A percentile compares a stretch with the other conserved stretches of the same genome.
Evolutionary conservation across 1,139 yeast genomes (phyloP).

Genomic region (Sugiyamaella grinbergsii): DNA sequence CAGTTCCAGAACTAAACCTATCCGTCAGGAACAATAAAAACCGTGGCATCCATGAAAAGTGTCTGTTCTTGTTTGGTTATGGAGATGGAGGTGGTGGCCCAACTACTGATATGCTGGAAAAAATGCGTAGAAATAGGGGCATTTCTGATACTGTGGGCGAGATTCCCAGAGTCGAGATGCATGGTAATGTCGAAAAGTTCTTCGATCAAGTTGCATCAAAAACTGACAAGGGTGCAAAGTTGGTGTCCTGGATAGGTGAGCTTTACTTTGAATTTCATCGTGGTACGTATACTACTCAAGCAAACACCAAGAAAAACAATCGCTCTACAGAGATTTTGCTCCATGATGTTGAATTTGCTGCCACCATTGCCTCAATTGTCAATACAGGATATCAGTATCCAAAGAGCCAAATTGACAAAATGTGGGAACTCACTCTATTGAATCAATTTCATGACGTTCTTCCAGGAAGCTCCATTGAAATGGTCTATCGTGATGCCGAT

Average conservation of each 20-base stretch:
- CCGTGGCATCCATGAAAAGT: constrained; percentile 68
- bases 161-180: constrained; percentile 76
- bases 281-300: constrained; percentile 95
- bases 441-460: constrained; percentile 97
- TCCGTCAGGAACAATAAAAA: constrained; percentile 81
- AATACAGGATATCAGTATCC: constrained; percentile 67
- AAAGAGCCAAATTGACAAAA: constrained; percentile 57
- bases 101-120: constrained; percentile 86
- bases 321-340: constrained; percentile 71
- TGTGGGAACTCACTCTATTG: constrained; percentile 86
- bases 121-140: constrained; percentile 87
- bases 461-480: constrained; percentile 95
- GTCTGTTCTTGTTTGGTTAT: constrained; percentile 79
- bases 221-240: constrained; percentile 62
- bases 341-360: constrained; percentile 82
- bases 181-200: constrained; percentile 74
- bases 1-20: constrained; percentile 85
- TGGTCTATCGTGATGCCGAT: constrained; percentile 90
- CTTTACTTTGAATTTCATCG: constrained; percentile 93
- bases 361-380: constrained; percentile 67
- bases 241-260: constrained; percentile 93
- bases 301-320: constrained; percentile 73
- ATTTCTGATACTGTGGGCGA: constrained; percentile 76
- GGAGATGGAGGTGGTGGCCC: constrained; percentile 99
- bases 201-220: constrained; percentile 63